These are phyloP conservation scores for Linum usitatissimum DNA, from an alignment of 345 rosid species.

Conservation along the genomic window DNA sequence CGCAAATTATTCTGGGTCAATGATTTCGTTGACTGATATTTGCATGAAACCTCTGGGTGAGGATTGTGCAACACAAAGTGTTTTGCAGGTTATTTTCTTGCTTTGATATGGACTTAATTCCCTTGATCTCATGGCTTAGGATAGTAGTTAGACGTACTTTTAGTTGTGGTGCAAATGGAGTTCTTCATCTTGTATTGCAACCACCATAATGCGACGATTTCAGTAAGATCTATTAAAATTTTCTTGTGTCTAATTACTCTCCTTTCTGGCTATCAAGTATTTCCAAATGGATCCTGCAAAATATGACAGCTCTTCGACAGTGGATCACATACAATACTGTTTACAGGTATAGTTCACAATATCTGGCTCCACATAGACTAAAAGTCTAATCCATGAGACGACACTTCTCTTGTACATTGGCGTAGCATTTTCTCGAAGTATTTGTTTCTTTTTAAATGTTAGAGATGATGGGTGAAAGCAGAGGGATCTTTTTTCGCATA, in stretches of 20 bases:
- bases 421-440: not conserved
- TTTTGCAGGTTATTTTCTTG: constrained; percentile 56
- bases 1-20: constrained; percentile 70
- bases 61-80: constrained; percentile 92
- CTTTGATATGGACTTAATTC: not conserved
- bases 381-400: not conserved
- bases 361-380: not conserved
- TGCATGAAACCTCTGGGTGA: constrained; percentile 93
- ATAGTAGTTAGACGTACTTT: not conserved
- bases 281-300: constrained; percentile 77
- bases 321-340: constrained; percentile 82
- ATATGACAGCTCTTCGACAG: constrained; percentile 54
- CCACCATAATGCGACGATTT: not conserved
- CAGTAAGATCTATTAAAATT: not conserved
- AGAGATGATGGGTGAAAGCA: not conserved
- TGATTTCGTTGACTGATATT: constrained; percentile 76
- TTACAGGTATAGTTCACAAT: constrained; percentile 52
- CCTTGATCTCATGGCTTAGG: not conserved
- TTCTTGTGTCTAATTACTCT: not conserved
- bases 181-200: not conserved
- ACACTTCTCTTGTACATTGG: constrained; percentile 6
- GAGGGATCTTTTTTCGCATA: not conserved
- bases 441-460: not conserved
- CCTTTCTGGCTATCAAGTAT: constrained; percentile 33
- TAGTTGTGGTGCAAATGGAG: not conserved